These are phyloP conservation scores for Penicillium sp. DNA, from an alignment of 2,329 filamentous ascomycete genomes.

Conservation along the genomic window DNA sequence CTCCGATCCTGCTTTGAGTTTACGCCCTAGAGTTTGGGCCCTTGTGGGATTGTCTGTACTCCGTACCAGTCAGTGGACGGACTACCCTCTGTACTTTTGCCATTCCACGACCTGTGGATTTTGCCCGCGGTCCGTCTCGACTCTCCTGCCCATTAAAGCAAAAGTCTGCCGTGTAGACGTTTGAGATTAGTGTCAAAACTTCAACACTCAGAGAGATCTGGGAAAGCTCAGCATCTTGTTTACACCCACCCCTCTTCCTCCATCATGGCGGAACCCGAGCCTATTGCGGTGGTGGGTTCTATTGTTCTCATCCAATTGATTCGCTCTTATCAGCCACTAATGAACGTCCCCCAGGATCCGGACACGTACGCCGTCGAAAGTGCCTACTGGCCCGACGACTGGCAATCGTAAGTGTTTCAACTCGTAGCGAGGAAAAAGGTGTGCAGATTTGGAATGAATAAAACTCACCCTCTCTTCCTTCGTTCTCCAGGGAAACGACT, in stretches of 20 bases:
- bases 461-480: not conserved
- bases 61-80: too few relatives aligned
- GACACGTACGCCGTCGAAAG: constrained; percentile 8
- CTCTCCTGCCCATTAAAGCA: constrained; percentile 6
- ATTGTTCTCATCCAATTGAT: not conserved
- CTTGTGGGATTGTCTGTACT: not conserved
- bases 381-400: constrained; percentile 5
- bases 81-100: constrained; percentile 3
- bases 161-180: constrained; percentile 8
- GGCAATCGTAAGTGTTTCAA: constrained; percentile 9
- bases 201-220: not conserved
- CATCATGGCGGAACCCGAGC: constrained; percentile 5
- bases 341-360: not conserved
- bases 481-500: constrained; percentile 20
- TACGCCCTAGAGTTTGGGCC: constrained; percentile 9
- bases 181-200: constrained; percentile 1
- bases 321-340: not conserved
- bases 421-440: not conserved
- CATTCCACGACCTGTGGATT: not conserved
- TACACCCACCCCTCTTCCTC: not conserved
- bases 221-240: not conserved
- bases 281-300: constrained; percentile 6
- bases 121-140: not conserved
- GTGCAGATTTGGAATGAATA: not conserved
- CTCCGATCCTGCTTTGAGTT: constrained; percentile 10